A percentile compares a stretch with the other conserved stretches of the same genome.
phyloP scores from a whole-genome alignment of 2,329 filamentous ascomycete genomes.

The Aureobasidium sp. region DNA sequence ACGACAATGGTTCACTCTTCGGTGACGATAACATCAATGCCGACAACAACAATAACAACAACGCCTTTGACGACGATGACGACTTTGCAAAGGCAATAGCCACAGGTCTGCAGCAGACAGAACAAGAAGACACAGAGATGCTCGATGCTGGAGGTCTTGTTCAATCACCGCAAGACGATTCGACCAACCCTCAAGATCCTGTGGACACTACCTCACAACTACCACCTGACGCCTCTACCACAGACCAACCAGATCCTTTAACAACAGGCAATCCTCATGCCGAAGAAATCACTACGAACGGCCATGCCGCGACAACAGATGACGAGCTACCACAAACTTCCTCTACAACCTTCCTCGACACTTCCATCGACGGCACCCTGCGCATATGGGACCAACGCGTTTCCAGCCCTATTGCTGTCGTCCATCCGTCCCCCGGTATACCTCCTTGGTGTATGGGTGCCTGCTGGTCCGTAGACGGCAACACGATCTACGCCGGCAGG shows the following conservation, averaged over 20 bases:
- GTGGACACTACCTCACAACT: conserved; percentile 15
- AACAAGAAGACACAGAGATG: conserved; percentile 48
- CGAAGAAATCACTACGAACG: conserved; percentile 44
- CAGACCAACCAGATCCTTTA: conserved; percentile 10
- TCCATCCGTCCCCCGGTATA: conserved; percentile 76
- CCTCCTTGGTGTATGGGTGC: conserved; percentile 99
- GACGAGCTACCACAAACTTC: conserved; percentile 58
- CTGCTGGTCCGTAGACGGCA: conserved; percentile 96
- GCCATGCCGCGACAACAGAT: conserved; percentile 30
- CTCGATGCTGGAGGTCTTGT: conserved; percentile 48
- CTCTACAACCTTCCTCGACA: conserved; percentile 86
- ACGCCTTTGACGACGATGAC: conserved; percentile 75
- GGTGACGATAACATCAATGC: conserved; percentile 74
- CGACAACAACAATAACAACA: conserved; percentile 53
- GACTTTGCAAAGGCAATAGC: conserved; percentile 83
- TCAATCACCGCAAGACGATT: conserved; percentile 39
- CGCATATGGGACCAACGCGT: conserved; percentile 94
- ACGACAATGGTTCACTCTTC: conserved; percentile 80
- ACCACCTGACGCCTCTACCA: conserved; percentile 16
- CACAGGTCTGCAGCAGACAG: conserved; percentile 47
- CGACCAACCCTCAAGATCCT: conserved; percentile 1
- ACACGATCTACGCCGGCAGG: conserved; percentile 92
- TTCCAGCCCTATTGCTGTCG: conserved; percentile 79
- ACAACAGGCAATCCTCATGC: conserved; percentile 58
- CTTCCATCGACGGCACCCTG: conserved; percentile 87